phyloP scores from a whole-genome alignment of 2,329 filamentous ascomycete genomes.

The Emergomyces pasteurianus region DNA sequence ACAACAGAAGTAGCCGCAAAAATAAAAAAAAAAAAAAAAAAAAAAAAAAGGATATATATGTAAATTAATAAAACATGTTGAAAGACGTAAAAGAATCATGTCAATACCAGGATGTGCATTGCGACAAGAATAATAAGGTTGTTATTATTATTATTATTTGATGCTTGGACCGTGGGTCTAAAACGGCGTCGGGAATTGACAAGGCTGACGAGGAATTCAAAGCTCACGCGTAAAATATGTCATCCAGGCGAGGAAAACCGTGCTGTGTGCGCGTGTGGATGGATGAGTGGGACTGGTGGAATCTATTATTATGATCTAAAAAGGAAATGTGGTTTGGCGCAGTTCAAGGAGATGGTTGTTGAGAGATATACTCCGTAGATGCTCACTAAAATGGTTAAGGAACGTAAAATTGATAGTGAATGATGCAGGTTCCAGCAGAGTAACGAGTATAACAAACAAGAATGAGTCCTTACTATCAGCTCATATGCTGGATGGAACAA shows the following conservation, averaged over 20 bases:
- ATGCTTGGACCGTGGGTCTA: background rate
- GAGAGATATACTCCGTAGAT: background rate
- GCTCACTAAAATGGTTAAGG: background rate
- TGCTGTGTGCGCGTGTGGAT: too few species aligned
- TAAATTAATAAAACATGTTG: conserved; percentile 1
- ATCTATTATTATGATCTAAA: background rate
- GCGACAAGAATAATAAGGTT: background rate
- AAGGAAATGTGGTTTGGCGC: background rate
- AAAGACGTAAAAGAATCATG: conserved; percentile 4
- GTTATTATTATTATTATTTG: background rate
- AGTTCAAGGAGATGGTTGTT: background rate
- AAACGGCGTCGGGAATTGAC: background rate
- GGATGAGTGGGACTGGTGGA: background rate
- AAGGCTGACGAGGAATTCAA: conserved; percentile 1
- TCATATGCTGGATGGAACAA: too few species aligned
- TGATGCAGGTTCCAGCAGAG: too few species aligned
- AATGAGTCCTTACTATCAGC: too few species aligned
- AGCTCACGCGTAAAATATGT: background rate
- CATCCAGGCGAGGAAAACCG: too few species aligned
- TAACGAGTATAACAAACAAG: background rate
- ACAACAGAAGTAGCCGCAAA: background rate
- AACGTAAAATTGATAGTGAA: background rate
- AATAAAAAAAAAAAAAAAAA: conserved; percentile 3
- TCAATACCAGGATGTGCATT: conserved; percentile 37
- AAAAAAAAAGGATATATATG: too few species aligned